Evolutionary conservation across 768 basidiomycete genomes (phyloP).

Genomic region (Boletus patriciae): DNA sequence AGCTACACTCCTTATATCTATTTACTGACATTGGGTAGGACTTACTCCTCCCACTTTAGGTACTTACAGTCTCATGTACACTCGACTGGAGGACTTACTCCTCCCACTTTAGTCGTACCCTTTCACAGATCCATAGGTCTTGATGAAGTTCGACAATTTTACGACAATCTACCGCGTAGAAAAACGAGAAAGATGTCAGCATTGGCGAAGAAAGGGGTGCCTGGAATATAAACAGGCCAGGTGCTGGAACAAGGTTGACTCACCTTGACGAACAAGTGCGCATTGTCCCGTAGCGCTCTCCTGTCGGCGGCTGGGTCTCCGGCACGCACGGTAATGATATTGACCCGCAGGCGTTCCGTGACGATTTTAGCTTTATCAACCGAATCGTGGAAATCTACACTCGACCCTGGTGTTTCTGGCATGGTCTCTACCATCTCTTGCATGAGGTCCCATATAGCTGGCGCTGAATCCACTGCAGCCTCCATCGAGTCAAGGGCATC

Average conservation of each 20-base stretch:
- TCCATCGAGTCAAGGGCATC: constrained; percentile 80
- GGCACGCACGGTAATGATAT: constrained; percentile 58
- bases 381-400: constrained; percentile 48
- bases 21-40: too few relatives aligned
- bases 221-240: not conserved
- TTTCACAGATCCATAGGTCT: constrained; percentile 63
- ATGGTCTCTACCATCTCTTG: constrained; percentile 69
- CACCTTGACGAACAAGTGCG: constrained; percentile 81
- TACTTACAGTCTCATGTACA: too few relatives aligned
- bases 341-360: constrained; percentile 61
- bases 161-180: constrained; percentile 63
- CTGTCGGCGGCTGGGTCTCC: constrained; percentile 54
- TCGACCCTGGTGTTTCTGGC: constrained; percentile 42
- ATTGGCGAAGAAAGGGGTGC: not conserved
- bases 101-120: too few relatives aligned
- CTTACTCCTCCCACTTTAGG: too few relatives aligned
- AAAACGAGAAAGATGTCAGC: constrained; percentile 3
- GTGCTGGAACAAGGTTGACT: constrained; percentile 1
- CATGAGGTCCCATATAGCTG: constrained; percentile 79
- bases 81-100: too few relatives aligned
- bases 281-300: constrained; percentile 70
- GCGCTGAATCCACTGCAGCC: constrained; percentile 74
- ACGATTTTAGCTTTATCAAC: constrained; percentile 63
- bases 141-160: constrained; percentile 71
- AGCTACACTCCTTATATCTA: too few relatives aligned